Evolutionary conservation across 1,139 yeast species (phyloP), one percentile per base, ranked within the genome.

Genomic region (Komagataea norvegica): DNA sequence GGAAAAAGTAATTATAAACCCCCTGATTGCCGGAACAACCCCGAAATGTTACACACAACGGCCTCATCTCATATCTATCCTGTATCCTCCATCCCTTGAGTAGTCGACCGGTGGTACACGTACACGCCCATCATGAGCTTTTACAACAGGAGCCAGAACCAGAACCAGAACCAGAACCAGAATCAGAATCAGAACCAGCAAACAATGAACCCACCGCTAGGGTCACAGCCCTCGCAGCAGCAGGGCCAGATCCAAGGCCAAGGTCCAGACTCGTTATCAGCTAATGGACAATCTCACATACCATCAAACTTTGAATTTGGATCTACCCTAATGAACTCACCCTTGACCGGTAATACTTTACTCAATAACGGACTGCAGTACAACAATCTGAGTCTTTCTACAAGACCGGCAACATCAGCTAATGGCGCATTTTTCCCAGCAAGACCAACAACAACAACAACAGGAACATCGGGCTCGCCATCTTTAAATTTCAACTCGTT

Each of bases 311-410:
- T 32, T 21, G 40, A 25, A 14, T 22, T 29, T 15, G 27, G 21
- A n/a, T 33, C 25, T 23, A 30, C 22, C 26, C 9, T 23, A 11
- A 14, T 29, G 13, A 43, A 42, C 31, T 46, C 52, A 6, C 53
- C 52, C 5, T 25, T 48, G 10, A 33, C 26, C 6, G 27, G 26
- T 11, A 45, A 30, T 23, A 44, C 51, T 9, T 25, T 41, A 23
- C 27, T 49, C 11, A 42, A 40, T 25, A 31, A 19, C 14, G 16
- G 16, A 8, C 8, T 24, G 4, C 36, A 33, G 24, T 51, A 46
- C 37, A 51, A 49, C 42, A 49, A 45, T 34, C 29, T 50, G 30
- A 50, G 45, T 33, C 22, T 51, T 30, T 47, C 53, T n/a, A 42
- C 45, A 4, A 41, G 47, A 31, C 22, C 38, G 13, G 15, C 17